Conservation (phyloP, 805 yeast genomes). For the Pichia exigua region DNA sequence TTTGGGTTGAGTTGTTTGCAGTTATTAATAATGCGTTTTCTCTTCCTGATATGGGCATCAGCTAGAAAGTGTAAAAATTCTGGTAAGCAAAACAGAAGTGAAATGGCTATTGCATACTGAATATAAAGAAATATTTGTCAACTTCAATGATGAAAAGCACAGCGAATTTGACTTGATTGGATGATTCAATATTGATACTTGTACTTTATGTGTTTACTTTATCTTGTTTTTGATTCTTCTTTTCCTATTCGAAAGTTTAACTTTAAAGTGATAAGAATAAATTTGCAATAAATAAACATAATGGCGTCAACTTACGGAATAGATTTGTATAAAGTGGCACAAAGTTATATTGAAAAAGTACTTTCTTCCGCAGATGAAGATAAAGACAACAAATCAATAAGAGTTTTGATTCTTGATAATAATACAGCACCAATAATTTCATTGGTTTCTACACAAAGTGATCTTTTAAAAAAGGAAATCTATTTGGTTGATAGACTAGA, state of each 20-base stretch:
- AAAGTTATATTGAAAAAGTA: slow-evolving; percentile 35
- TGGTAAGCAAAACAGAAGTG: background rate
- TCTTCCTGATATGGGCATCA: background rate
- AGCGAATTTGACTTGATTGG: background rate
- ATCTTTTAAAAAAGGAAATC: slow-evolving; percentile 73
- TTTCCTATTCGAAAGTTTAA: background rate
- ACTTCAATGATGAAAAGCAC: background rate
- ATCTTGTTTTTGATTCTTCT: background rate
- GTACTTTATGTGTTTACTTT: too few species aligned
- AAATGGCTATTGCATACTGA: background rate
- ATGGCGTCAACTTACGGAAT: slow-evolving; percentile 18
- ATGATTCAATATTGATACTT: too few species aligned
- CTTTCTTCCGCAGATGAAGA: slow-evolving; percentile 14
- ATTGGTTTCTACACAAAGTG: slow-evolving; percentile 84
- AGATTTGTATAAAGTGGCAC: slow-evolving; percentile 42
- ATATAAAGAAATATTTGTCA: background rate
- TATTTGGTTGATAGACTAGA: slow-evolving; percentile 70
- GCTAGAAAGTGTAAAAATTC: background rate
- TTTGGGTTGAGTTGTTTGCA: background rate
- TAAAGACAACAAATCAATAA: slow-evolving; percentile 33
- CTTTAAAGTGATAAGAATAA: background rate
- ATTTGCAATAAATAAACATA: background rate
- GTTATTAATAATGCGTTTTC: background rate
- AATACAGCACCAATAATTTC: slow-evolving; percentile 79
- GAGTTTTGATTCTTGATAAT: slow-evolving; percentile 71